Percentiles rank a stretch among this genome's conserved stretches.
Conservation (phyloP, 768 basidiomycete genomes). For the Lactifluus hygrophoroides region DNA sequence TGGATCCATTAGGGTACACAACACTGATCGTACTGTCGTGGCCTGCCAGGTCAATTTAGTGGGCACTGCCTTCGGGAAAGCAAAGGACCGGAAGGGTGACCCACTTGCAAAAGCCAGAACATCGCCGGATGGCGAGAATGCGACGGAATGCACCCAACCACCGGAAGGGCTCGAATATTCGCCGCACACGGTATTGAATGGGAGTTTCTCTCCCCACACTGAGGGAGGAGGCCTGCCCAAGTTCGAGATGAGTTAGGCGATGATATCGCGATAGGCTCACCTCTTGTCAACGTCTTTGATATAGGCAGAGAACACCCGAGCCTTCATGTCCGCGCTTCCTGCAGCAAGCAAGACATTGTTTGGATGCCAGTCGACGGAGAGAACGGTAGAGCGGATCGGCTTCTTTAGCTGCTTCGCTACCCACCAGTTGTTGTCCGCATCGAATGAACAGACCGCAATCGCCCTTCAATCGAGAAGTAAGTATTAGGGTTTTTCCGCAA, state of each 20-base stretch:
- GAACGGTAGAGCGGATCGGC: conserved; percentile 90
- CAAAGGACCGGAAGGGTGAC: conserved; percentile 27
- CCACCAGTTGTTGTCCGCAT: conserved; percentile 99
- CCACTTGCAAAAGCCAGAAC: conserved; percentile 85
- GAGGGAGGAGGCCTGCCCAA: conserved; percentile 68
- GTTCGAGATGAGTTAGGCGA: background rate
- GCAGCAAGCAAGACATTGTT: conserved; percentile 97
- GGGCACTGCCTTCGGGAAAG: background rate
- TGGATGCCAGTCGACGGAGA: conserved; percentile 96
- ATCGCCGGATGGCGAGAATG: conserved; percentile 96
- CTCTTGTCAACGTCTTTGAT: conserved; percentile 97
- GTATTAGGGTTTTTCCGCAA: background rate
- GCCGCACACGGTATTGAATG: conserved; percentile 96
- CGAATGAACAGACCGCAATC: conserved; percentile 94
- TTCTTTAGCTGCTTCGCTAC: conserved; percentile 96
- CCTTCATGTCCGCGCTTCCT: conserved; percentile 97
- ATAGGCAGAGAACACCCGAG: conserved; percentile 94
- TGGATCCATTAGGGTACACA: conserved; percentile 80
- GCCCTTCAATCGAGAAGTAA: conserved; percentile 43
- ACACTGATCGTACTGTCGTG: conserved; percentile 93
- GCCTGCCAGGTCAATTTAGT: conserved; percentile 38
- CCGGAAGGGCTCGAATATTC: conserved; percentile 85
- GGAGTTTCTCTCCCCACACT: conserved; percentile 96
- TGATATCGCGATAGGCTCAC: conserved; percentile 32
- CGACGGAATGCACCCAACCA: conserved; percentile 95